Percentiles rank a stretch among this genome's conserved stretches.
Evolutionary conservation across 257 asterid genomes (phyloP).

Genomic region (Knoxia roxburghii): DNA sequence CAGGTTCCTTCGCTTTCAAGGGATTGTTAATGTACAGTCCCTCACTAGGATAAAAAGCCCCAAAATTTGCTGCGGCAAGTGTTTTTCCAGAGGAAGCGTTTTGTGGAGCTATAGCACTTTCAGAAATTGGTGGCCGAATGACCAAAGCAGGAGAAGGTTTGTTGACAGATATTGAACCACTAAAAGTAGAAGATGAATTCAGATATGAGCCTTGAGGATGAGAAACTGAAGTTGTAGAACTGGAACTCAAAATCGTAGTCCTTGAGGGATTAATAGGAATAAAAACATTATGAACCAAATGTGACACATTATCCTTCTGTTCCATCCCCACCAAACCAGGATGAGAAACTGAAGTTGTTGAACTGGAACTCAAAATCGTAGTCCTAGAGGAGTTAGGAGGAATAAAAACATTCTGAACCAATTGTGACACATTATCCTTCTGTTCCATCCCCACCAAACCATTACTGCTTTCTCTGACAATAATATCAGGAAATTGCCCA

Average conservation of each 20-base stretch:
- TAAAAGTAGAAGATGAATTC: constrained; percentile 28
- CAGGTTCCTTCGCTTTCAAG: constrained; percentile 33
- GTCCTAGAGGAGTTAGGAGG: constrained; percentile 35
- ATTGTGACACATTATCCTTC: constrained; percentile 34
- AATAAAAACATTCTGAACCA: constrained; percentile 32
- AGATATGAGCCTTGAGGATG: constrained; percentile 22
- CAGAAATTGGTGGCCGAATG: constrained; percentile 62
- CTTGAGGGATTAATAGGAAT: constrained; percentile 34
- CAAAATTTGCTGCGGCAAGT: constrained; percentile 23
- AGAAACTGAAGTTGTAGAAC: constrained; percentile 32
- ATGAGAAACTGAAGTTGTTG: constrained; percentile 31
- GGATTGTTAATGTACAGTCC: constrained; percentile 26
- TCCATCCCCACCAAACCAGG: constrained; percentile 29
- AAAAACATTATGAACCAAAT: constrained; percentile 33
- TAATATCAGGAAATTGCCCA: constrained; percentile 32
- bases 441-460: constrained; percentile 25
- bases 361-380: constrained; percentile 20
- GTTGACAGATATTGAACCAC: constrained; percentile 33
- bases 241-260: constrained; percentile 19
- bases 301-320: constrained; percentile 32
- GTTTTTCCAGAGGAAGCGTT: constrained; percentile 27
- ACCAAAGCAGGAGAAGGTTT: constrained; percentile 66
- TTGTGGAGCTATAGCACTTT: constrained; percentile 21
- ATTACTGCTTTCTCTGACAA: constrained; percentile 29
- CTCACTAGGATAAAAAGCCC: constrained; percentile 20